Conservation (phyloP, 441 rosid species). For the Dalechampia spathulata region DNA sequence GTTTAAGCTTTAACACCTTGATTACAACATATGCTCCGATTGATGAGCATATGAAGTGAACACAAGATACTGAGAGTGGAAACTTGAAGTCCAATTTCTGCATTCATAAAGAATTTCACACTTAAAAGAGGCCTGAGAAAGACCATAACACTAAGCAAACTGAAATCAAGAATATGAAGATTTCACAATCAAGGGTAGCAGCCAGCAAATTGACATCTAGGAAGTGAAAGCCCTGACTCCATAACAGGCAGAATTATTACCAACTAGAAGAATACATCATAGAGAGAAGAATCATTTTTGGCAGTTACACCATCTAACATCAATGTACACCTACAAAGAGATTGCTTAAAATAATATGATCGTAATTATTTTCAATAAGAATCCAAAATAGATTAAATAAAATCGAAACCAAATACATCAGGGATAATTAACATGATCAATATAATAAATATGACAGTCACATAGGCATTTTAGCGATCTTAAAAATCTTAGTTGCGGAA, state of each 20-base stretch:
- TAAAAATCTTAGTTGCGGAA: not conserved
- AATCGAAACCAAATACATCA: not conserved
- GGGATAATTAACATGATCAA: not conserved
- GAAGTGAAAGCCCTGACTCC: not conserved
- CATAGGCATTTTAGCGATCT: not conserved
- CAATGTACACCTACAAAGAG: not conserved
- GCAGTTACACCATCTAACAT: not conserved
- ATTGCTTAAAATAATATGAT: not conserved
- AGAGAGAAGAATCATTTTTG: not conserved
- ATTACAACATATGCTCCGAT: conserved; percentile 86
- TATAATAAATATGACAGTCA: not conserved
- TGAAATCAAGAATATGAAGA: not conserved
- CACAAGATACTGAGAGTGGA: conserved; percentile 78
- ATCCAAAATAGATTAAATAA: no score
- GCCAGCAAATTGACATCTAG: not conserved
- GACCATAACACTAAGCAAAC: not conserved
- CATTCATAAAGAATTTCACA: not conserved
- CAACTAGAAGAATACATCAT: not conserved
- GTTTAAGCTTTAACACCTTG: conserved; percentile 85
- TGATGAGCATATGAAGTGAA: conserved; percentile 96
- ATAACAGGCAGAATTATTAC: not conserved
- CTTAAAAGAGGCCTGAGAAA: not conserved
- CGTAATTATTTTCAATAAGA: no score
- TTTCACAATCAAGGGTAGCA: not conserved
- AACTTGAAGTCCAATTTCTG: conserved; percentile 98